Conservation (phyloP, 257 asterid genomes). For the Phtheirospermum japonicum region DNA sequence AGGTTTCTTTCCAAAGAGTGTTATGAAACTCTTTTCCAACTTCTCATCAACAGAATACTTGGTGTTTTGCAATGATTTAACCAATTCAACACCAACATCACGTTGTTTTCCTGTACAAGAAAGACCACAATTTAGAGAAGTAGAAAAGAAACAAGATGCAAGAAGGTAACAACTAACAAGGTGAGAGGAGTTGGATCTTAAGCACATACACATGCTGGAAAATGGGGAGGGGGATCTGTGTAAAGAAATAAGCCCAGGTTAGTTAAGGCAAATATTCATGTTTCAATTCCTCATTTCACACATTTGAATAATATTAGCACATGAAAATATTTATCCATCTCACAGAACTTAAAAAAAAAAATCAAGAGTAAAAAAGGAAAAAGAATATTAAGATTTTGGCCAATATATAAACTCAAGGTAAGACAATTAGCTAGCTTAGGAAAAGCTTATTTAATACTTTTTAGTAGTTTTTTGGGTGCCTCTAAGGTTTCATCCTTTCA, state of each 20-base stretch:
- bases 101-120: constrained; percentile 56
- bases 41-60: constrained; percentile 80
- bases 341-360: neutral
- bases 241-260: neutral
- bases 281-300: neutral
- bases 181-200: neutral
- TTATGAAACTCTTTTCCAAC: constrained; percentile 62
- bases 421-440: neutral
- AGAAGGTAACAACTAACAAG: constrained; percentile 3
- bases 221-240: neutral
- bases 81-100: constrained; percentile 90
- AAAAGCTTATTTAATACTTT: neutral
- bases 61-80: constrained; percentile 83
- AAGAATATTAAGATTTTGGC: neutral
- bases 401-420: neutral
- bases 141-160: neutral
- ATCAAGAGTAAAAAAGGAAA: neutral
- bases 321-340: neutral
- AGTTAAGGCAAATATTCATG: neutral
- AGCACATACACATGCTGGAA: neutral
- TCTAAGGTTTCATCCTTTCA: neutral
- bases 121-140: constrained; percentile 19
- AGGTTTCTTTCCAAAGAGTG: constrained; percentile 60
- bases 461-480: neutral
- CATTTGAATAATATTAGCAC: neutral